Evolutionary conservation across 2,329 filamentous ascomycete species (phyloP).

Genomic region (Dactylellina sp.): DNA sequence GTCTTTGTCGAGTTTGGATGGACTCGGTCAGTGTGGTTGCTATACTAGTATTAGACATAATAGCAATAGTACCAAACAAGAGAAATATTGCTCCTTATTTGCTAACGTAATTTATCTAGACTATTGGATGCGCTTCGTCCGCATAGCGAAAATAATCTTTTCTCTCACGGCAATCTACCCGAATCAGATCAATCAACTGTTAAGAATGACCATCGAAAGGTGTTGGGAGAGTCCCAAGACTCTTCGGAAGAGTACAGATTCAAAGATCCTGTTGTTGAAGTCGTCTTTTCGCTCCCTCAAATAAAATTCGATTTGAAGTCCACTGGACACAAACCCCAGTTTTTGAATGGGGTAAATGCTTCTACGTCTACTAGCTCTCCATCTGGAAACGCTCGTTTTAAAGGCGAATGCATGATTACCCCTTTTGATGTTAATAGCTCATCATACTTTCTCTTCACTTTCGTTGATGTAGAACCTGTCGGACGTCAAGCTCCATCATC

Average conservation of each 20-base stretch:
- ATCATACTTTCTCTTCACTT: conserved; percentile 43
- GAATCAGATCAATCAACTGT: conserved; percentile 17
- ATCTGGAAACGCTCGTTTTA: conserved; percentile 43
- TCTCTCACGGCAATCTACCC: conserved; percentile 15
- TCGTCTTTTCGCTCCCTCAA: conserved; percentile 48
- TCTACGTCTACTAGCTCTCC: conserved; percentile 48
- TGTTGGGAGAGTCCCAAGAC: conserved; percentile 15
- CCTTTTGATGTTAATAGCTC: conserved; percentile 16
- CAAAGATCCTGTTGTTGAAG: conserved; percentile 40
- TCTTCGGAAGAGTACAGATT: conserved; percentile 12
- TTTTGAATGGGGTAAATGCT: conserved; percentile 12
- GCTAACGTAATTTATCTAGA: conserved; percentile 8
- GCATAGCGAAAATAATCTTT: conserved; percentile 11
- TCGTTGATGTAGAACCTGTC: conserved; percentile 38
- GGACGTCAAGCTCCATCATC: conserved; percentile 5
- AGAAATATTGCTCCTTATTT: neutral
- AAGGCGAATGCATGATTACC: conserved; percentile 48
- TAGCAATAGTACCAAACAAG: neutral
- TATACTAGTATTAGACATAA: neutral
- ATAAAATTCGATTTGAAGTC: conserved; percentile 46
- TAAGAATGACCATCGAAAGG: conserved; percentile 27
- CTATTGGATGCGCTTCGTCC: conserved; percentile 38
- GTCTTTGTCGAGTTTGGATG: conserved; percentile 49
- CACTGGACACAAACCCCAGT: conserved; percentile 1
- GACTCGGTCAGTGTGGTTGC: conserved; percentile 30